These are phyloP conservation scores for Talaromyces piceae DNA, from an alignment of 2,329 filamentous ascomycete species.

Conservation along the genomic window DNA sequence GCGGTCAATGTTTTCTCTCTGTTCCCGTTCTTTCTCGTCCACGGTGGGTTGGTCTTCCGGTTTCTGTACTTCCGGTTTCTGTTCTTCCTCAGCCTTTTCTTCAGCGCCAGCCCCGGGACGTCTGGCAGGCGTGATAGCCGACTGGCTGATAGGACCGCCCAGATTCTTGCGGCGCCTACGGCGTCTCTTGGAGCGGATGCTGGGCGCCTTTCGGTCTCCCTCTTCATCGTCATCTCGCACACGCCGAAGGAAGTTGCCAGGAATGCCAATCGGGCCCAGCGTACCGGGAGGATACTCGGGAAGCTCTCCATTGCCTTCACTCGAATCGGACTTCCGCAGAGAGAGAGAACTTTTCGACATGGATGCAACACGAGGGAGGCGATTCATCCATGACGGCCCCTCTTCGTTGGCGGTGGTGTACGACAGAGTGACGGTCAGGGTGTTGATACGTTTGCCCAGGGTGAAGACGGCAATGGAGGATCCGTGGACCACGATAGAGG, in stretches of 20 bases:
- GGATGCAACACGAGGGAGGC: conserved; percentile 74
- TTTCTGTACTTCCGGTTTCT: conserved; percentile 13
- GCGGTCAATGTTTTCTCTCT: conserved; percentile 23
- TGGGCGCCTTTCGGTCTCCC: conserved; percentile 25
- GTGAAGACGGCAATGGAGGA: conserved; percentile 99
- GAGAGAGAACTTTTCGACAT: conserved; percentile 76
- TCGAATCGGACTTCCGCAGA: conserved; percentile 58
- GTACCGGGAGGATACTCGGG: conserved; percentile 59
- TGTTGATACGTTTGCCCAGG: conserved; percentile 96
- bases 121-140: conserved; percentile 69
- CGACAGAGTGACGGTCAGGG: conserved; percentile 86
- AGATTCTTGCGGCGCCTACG: conserved; percentile 63
- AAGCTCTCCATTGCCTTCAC: conserved; percentile 53
- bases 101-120: conserved; percentile 22
- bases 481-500: conserved; percentile 90
- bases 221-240: conserved; percentile 66
- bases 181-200: conserved; percentile 44
- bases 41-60: conserved; percentile 13
- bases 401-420: conserved; percentile 88
- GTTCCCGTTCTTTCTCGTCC: conserved; percentile 16
- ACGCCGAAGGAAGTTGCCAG: conserved; percentile 71
- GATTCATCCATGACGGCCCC: conserved; percentile 89
- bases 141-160: conserved; percentile 82
- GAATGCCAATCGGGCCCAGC: conserved; percentile 62
- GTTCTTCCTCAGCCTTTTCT: conserved; percentile 8